Evolutionary conservation across 495 filamentous ascomycete genomes (phyloP), one percentile per base, ranked within the genome.

Genomic region (Mycothermus thermophilus): DNA sequence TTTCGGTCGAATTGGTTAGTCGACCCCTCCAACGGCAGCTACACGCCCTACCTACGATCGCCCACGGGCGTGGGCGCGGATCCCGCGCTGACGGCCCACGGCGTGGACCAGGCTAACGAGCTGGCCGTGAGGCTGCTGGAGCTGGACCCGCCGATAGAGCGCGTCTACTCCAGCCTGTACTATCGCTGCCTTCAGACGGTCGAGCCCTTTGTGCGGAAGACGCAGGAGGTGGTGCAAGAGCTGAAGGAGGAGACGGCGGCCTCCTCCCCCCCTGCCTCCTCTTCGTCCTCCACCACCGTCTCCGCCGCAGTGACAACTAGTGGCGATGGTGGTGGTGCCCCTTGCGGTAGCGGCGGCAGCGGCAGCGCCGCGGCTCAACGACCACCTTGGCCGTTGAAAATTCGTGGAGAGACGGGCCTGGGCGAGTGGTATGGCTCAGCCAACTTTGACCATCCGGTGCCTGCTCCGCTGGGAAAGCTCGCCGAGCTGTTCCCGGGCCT

Each of bases 101-200:
- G 90, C 35, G 79, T 87, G 16, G 66, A 71, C 9, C 90, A 97
- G 59, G 71, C 83, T n/a, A 62, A 75, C 29, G 75, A 95, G 55
- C 72, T 96, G 18, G 82, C 73, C 8, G 57, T 55, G 3, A 67
- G 84, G 29, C 58, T 95, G 16, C 27, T 55, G n/a, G 52, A 53
- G 3, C 49, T 78, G 4, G 52, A 75, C 15, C 79, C 84, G 8
- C 69, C 77, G 22, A 66, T 81, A 32, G 79, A 86, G 16, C 67
- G 73, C 34, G 61, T 95, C 46, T 95, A 93, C 62, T 77, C 69
- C 10, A 83, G 77, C 41, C 83, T 85, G 10, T 95, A 87, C 50
- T 96, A 93, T 56, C 74, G 90, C 35, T 97, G 90, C 53, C 61
- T 96, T 13, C 83, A 95, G 56, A 96, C 90, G 0, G 70, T 95